Conservation (phyloP, 257 asterid genomes). For the Penstemon barbatus region DNA sequence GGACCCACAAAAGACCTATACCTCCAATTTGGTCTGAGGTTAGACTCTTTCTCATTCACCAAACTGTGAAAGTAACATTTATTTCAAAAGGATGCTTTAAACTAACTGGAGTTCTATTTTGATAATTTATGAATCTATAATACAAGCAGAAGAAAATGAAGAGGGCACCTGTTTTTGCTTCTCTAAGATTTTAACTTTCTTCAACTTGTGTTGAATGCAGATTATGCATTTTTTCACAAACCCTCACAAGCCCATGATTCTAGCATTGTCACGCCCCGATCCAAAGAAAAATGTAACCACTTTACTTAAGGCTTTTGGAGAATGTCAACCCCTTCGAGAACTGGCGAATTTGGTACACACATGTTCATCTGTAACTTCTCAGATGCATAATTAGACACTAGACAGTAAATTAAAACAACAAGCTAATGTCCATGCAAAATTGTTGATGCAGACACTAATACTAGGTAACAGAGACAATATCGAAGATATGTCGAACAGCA, state of each 20-base stretch:
- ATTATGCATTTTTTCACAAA: constrained; percentile 78
- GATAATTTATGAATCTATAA: background rate
- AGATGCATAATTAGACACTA: constrained; percentile 5
- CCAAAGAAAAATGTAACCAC: constrained; percentile 81
- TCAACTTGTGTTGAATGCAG: constrained; percentile 41
- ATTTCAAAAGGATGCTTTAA: background rate
- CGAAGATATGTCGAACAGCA: constrained; percentile 76
- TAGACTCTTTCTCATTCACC: background rate
- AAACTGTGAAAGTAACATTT: too few species aligned
- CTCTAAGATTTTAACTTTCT: constrained; percentile 14
- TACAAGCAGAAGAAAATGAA: background rate
- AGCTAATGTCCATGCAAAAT: constrained; percentile 20
- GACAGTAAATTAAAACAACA: background rate
- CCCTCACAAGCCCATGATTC: constrained; percentile 92
- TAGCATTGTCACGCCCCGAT: constrained; percentile 82
- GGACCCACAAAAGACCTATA: constrained; percentile 46
- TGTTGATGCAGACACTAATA: constrained; percentile 65
- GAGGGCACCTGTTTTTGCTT: background rate
- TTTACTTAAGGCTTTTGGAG: constrained; percentile 82
- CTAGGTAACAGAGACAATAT: constrained; percentile 87
- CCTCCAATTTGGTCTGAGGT: constrained; percentile 84
- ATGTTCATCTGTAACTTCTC: background rate
- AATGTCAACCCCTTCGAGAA: constrained; percentile 72
- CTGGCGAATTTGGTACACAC: constrained; percentile 72
- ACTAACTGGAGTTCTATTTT: background rate